A percentile compares a stretch with the other conserved stretches of the same genome.
phyloP scores from a whole-genome alignment of 1,139 yeast genomes.

The Zygosaccharomyces sapae region DNA sequence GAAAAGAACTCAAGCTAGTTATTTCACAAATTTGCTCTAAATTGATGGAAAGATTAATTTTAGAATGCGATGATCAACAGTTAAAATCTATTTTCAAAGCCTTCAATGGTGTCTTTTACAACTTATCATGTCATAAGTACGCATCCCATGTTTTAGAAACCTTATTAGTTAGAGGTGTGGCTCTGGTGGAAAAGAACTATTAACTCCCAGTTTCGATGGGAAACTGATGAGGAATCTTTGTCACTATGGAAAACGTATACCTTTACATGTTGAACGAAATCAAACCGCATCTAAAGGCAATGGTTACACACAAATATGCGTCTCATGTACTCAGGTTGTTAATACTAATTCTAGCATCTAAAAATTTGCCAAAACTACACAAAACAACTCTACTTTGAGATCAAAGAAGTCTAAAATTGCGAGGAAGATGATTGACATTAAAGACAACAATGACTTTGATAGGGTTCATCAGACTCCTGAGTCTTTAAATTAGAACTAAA shows the following conservation, averaged over 20 bases:
- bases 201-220: conserved; percentile 41
- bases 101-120: conserved; percentile 68
- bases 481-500: conserved; percentile 63
- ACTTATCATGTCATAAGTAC: conserved; percentile 82
- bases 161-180: conserved; percentile 68
- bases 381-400: conserved; percentile 70
- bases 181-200: conserved; percentile 69
- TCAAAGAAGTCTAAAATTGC: conserved; percentile 87
- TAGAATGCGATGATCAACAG: conserved; percentile 61
- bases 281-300: conserved; percentile 51
- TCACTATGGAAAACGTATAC: conserved; percentile 61
- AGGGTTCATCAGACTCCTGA: conserved; percentile 68
- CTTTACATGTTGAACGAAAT: conserved; percentile 63
- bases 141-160: conserved; percentile 94
- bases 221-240: conserved; percentile 41
- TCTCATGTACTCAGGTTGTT: conserved; percentile 80
- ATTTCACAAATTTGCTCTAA: conserved; percentile 95
- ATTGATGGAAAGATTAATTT: conserved; percentile 78
- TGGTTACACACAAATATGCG: conserved; percentile 78
- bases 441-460: conserved; percentile 66
- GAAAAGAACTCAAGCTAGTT: conserved; percentile 86
- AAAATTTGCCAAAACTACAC: conserved; percentile 66
- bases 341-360: conserved; percentile 69
- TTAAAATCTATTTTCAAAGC: conserved; percentile 60
- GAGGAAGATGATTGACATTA: conserved; percentile 85